phyloP scores from a whole-genome alignment of 805 yeast species.

The Saccharomycopsis sp. region DNA sequence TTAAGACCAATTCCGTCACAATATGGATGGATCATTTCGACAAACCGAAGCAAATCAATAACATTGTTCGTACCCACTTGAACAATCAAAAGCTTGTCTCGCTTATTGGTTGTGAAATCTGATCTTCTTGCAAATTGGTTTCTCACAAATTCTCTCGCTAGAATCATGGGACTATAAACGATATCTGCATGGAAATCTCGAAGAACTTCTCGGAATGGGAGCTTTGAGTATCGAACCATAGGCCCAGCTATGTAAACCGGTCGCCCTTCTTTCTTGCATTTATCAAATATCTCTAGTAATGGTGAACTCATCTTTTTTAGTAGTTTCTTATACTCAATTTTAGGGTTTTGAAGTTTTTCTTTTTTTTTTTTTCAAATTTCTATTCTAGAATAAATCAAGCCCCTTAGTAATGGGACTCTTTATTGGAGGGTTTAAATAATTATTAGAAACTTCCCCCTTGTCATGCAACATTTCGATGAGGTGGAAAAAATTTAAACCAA shows the following conservation, averaged over 20 bases:
- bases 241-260: conserved; percentile 79
- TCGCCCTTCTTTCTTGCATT: conserved; percentile 40
- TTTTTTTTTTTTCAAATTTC: no score
- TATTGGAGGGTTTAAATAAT: no score
- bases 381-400: no score
- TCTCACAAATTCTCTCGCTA: conserved; percentile 91
- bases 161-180: conserved; percentile 92
- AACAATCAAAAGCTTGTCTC: conserved; percentile 68
- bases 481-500: no score
- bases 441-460: no score
- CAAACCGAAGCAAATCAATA: conserved; percentile 72
- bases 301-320: no score
- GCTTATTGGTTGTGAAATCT: conserved; percentile 75
- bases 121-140: conserved; percentile 71
- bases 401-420: no score
- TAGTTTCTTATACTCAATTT: no score
- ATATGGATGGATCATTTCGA: conserved; percentile 82
- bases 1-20: conserved; percentile 93
- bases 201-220: conserved; percentile 80
- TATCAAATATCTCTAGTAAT: conserved; percentile 43
- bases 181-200: conserved; percentile 71
- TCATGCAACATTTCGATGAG: no score
- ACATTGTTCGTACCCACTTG: conserved; percentile 90
- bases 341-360: no score
- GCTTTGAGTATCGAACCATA: conserved; percentile 93